These are phyloP conservation scores for Pseudogymnoascus sp. DNA, from an alignment of 2,329 filamentous ascomycete species.

Conservation along the genomic window DNA sequence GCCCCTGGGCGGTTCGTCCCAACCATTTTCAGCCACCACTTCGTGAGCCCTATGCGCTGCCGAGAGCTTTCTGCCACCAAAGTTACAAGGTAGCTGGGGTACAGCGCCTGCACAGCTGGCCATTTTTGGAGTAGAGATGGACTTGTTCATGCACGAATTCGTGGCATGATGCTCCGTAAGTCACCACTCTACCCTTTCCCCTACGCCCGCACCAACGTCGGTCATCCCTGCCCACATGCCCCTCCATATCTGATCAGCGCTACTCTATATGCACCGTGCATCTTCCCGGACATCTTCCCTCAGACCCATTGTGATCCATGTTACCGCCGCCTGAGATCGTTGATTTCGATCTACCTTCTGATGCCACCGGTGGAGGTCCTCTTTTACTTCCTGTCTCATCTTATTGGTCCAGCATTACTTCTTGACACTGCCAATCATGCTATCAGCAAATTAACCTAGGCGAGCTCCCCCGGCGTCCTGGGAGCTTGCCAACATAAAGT, in stretches of 20 bases:
- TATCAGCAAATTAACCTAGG: slow-evolving; percentile 1
- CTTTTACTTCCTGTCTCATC: slow-evolving; percentile 1
- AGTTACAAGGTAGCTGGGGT: background rate
- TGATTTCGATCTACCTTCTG: slow-evolving; percentile 2
- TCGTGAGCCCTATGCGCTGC: background rate
- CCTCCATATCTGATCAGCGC: slow-evolving; percentile 20
- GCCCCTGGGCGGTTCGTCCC: background rate
- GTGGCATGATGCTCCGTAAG: slow-evolving; percentile 19
- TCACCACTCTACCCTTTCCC: slow-evolving; percentile 17
- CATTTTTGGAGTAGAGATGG: slow-evolving; percentile 9
- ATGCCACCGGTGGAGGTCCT: background rate
- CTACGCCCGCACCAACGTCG: slow-evolving; percentile 21
- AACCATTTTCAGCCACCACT: background rate
- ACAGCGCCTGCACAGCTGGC: background rate
- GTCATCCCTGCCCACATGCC: slow-evolving; percentile 19
- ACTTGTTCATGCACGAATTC: slow-evolving; percentile 31
- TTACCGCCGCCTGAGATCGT: slow-evolving; percentile 14
- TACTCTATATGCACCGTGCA: slow-evolving; percentile 27
- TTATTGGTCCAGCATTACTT: slow-evolving; percentile 7
- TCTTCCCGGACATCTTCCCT: slow-evolving; percentile 26
- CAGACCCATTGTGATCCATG: slow-evolving; percentile 19
- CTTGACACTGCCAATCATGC: slow-evolving; percentile 11
- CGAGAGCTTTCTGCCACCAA: background rate
- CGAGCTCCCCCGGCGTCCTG: slow-evolving; percentile 3
- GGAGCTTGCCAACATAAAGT: slow-evolving; percentile 5